phyloP scores from a whole-genome alignment of 495 filamentous ascomycete genomes.

The Penicillium paradoxum region DNA sequence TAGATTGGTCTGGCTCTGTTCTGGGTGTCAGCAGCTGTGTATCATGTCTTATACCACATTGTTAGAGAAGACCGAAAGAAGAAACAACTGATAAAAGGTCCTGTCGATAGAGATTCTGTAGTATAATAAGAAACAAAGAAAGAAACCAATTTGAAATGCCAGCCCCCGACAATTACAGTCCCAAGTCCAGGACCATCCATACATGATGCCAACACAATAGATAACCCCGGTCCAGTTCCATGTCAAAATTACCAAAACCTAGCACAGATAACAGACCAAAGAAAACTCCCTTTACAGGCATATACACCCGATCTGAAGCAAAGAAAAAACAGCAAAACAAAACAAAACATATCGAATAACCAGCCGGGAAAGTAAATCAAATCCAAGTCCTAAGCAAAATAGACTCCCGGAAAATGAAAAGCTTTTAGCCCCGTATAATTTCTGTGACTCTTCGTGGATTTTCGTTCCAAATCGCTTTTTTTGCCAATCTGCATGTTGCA shows the following conservation, averaged over 20 bases:
- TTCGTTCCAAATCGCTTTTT: background rate
- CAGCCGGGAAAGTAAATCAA: background rate
- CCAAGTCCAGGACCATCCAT: conserved; percentile 2
- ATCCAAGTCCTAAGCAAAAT: background rate
- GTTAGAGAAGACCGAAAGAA: background rate
- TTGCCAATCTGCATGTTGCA: background rate
- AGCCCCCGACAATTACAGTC: background rate
- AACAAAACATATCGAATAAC: background rate
- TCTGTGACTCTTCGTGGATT: background rate
- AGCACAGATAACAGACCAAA: background rate
- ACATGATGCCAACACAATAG: conserved; percentile 1
- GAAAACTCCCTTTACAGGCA: background rate
- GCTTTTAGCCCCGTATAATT: background rate
- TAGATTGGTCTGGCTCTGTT: background rate
- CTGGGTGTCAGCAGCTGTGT: too few relatives aligned
- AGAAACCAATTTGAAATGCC: background rate
- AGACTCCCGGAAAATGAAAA: background rate
- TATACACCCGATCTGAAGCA: background rate
- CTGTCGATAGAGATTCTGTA: conserved; percentile 8
- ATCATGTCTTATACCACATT: background rate
- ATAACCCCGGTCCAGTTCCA: background rate
- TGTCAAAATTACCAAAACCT: background rate
- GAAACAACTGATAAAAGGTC: background rate
- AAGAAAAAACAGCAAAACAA: background rate
- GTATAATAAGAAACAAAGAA: background rate